These are phyloP conservation scores for Pulveroboletus sp. DNA, from an alignment of 768 basidiomycete genomes.

Conservation along the genomic window DNA sequence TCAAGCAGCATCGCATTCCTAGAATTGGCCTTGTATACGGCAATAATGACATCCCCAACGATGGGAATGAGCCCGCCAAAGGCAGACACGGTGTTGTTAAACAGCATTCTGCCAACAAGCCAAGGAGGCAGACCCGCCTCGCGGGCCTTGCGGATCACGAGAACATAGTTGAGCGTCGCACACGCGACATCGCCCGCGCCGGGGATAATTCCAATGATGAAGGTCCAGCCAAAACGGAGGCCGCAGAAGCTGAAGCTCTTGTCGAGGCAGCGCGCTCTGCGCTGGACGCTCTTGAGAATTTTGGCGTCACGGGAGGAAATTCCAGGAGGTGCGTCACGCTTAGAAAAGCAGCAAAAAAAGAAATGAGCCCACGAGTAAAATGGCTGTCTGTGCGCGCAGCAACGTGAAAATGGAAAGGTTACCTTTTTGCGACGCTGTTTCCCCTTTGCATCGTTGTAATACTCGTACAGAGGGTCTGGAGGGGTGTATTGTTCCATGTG, in stretches of 20 bases:
- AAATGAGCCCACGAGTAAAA: not conserved
- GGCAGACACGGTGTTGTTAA: conserved; percentile 70
- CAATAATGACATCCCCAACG: conserved; percentile 71
- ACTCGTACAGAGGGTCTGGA: conserved; percentile 66
- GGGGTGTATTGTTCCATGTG: conserved; percentile 67
- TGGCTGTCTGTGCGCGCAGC: not conserved
- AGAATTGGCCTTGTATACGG: conserved; percentile 81
- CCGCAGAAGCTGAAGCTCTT: conserved; percentile 80
- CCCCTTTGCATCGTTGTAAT: conserved; percentile 26
- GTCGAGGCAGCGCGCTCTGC: conserved; percentile 81
- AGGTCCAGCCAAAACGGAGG: conserved; percentile 82
- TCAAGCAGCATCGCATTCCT: conserved; percentile 85
- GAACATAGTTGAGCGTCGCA: conserved; percentile 61
- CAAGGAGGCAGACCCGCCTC: conserved; percentile 66
- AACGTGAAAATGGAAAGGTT: conserved; percentile 15
- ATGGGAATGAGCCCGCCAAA: conserved; percentile 65
- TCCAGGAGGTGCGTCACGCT: conserved; percentile 72
- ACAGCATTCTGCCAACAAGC: conserved; percentile 68
- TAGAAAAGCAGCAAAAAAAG: conserved; percentile 6
- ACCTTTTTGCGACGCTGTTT: conserved; percentile 31
- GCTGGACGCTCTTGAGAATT: conserved; percentile 69
- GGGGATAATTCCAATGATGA: conserved; percentile 73
- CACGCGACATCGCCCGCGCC: conserved; percentile 64
- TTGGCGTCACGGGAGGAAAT: conserved; percentile 70
- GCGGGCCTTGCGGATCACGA: conserved; percentile 72